A percentile compares a stretch with the other conserved stretches of the same genome.
phyloP scores from a whole-genome alignment of 164 flowering plant genomes.

The Santalum album region DNA sequence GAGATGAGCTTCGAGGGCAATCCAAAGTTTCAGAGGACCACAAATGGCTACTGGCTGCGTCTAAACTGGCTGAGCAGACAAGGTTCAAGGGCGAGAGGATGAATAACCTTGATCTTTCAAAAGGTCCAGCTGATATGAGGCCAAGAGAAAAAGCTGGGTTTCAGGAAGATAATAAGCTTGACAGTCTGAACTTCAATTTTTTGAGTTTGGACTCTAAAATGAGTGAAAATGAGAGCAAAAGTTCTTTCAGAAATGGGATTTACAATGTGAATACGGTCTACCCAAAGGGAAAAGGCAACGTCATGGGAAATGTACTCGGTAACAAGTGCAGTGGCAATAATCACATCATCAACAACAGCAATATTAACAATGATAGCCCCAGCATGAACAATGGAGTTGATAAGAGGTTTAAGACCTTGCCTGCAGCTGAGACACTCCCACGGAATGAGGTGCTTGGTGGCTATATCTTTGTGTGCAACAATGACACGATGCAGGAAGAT shows the following conservation, averaged over 20 bases:
- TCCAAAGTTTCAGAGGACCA: constrained; percentile 77
- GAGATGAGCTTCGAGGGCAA: constrained; percentile 87
- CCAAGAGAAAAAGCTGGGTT: constrained; percentile 44
- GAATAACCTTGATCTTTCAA: constrained; percentile 78
- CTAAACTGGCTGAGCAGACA: constrained; percentile 85
- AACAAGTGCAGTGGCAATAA: constrained; percentile 46
- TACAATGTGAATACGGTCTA: constrained; percentile 52
- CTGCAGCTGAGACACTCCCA: constrained; percentile 86
- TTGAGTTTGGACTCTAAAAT: constrained; percentile 55
- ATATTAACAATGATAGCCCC: constrained; percentile 21
- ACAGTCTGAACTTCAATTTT: constrained; percentile 56
- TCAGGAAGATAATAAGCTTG: constrained; percentile 79
- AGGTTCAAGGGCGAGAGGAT: constrained; percentile 66
- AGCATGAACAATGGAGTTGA: constrained; percentile 39
- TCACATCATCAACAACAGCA: constrained; percentile 19
- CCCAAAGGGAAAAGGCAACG: constrained; percentile 32
- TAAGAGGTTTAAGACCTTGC: constrained; percentile 94
- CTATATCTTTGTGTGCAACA: constrained; percentile 97
- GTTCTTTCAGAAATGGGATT: constrained; percentile 32
- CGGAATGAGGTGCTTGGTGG: constrained; percentile 92
- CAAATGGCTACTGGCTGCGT: constrained; percentile 72
- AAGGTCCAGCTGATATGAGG: constrained; percentile 40
- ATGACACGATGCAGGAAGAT: constrained; percentile 94
- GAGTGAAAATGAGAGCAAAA: constrained; percentile 34
- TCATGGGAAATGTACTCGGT: constrained; percentile 25